Evolutionary conservation across 2,329 filamentous ascomycete genomes (phyloP), one percentile per base, ranked within the genome.

Genomic region (Xylaria sp.): DNA sequence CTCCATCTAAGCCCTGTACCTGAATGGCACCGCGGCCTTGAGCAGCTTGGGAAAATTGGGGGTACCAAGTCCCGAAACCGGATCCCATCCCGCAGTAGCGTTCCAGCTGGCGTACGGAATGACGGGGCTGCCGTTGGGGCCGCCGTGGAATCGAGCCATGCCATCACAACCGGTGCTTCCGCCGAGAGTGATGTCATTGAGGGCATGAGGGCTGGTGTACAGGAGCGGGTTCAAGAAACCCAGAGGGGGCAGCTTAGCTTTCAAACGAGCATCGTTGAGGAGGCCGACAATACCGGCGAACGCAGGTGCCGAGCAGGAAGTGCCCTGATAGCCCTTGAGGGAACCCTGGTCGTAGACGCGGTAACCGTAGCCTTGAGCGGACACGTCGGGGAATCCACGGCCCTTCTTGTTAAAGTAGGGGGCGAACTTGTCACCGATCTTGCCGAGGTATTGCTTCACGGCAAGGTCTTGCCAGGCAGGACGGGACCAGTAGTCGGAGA

Each of bases 221-320:
- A 86, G 74, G 79, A 82, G 85, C 2, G 84, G 84, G 71, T 85
- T 86, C 35, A 86, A 68, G 70, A 86, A 86, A 1, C 84, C 83
- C 51, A 86, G 75, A 1, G 75, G 71, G 6, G 81, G 72, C 72
- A 83, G 83, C 1, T 83, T 82, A 23, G 81, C 79, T 5, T 80
- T 76, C 13, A 89, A 75, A 27, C 86, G 78, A 1, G 84, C 84
- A 54, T 87, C 84, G 72, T 90, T 90, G 40, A 90, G 75, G 32
- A 88, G 82, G 1, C 84, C 82, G 57, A 90, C 79, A 62, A 90
- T 83, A 21, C 82, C 85, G 1, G 86, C 85, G 57, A 87, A 84
- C 0, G 85, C 80, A 0, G 88, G 88, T 0, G 84, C 80, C 1
- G 87, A 84, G 6, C 87, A 87, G 27, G 74, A 77, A 6, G 76